Conservation (phyloP, 805 yeast species). For the Ogataea trehaloabstinens region DNA sequence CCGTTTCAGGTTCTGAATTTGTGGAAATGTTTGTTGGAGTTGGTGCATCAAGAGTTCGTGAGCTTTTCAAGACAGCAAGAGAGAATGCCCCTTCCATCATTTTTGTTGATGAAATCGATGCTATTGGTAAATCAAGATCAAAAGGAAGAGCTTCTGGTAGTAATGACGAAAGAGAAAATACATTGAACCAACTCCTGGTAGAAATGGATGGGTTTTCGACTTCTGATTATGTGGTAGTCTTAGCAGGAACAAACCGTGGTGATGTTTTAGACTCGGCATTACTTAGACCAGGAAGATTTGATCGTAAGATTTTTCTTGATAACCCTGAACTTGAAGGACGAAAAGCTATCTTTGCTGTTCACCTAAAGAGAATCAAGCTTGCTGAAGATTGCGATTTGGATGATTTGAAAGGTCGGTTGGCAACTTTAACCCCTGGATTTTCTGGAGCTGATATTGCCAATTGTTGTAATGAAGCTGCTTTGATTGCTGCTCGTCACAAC, state of each 20-base stretch:
- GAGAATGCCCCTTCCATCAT: constrained; percentile 88
- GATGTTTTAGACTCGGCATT: constrained; percentile 88
- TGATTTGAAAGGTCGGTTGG: constrained; percentile 74
- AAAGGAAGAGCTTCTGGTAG: constrained; percentile 75
- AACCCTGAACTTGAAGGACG: constrained; percentile 89
- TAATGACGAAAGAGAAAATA: constrained; percentile 91
- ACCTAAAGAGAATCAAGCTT: constrained; percentile 59
- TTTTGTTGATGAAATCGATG: constrained; percentile 93
- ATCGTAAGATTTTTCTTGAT: constrained; percentile 83
- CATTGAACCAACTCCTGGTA: constrained; percentile 86
- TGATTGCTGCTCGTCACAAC: constrained; percentile 82
- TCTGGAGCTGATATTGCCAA: constrained; percentile 97
- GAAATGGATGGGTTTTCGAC: constrained; percentile 94
- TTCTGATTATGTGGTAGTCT: constrained; percentile 87
- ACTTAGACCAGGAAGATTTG: constrained; percentile 93
- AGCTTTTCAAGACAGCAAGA: constrained; percentile 84
- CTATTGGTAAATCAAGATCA: constrained; percentile 83
- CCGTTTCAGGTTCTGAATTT: constrained; percentile 91
- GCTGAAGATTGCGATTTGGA: constrained; percentile 46
- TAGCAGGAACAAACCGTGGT: constrained; percentile 93
- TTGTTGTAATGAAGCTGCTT: constrained; percentile 91
- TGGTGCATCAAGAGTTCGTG: constrained; percentile 94
- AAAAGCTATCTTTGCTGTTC: constrained; percentile 80
- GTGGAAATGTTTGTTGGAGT: constrained; percentile 98
- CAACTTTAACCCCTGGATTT: constrained; percentile 92